phyloP scores from a whole-genome alignment of 192 early-diverging fungal genomes.

The Coemansia sp. region DNA sequence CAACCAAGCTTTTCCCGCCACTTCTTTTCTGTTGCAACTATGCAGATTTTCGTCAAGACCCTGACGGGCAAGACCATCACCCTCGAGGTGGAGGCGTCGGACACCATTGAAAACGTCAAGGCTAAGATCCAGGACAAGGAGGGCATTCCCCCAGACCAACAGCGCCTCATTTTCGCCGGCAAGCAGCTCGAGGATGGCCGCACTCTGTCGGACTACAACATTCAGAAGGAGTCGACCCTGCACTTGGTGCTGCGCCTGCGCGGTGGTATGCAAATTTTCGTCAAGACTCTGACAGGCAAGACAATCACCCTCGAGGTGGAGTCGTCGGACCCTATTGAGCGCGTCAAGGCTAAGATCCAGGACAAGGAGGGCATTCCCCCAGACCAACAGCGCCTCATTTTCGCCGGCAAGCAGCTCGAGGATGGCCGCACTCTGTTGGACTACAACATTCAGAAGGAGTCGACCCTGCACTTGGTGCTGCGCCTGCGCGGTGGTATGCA shows the following conservation, averaged over 20 bases:
- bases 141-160: constrained; percentile 95
- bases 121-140: constrained; percentile 63
- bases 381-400: no score
- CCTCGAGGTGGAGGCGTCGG: constrained; percentile 77
- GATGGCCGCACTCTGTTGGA: no score
- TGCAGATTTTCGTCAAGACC: constrained; percentile 64
- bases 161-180: constrained; percentile 63
- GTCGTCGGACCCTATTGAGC: constrained; percentile 72
- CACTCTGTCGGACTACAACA: no score
- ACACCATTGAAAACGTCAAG: constrained; percentile 82
- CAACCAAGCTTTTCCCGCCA: background rate
- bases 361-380: no score
- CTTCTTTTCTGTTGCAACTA: constrained; percentile 5
- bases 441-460: no score
- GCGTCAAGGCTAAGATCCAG: no score
- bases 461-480: no score
- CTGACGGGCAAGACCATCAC: constrained; percentile 98
- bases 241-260: no score
- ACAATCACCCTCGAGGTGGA: constrained; percentile 93
- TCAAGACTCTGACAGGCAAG: constrained; percentile 90
- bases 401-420: no score
- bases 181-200: no score
- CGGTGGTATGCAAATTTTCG: no score
- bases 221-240: constrained; percentile 1
- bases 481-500: no score